Conservation (phyloP, 2,329 filamentous ascomycete species). For the Fusarium chuoi region DNA sequence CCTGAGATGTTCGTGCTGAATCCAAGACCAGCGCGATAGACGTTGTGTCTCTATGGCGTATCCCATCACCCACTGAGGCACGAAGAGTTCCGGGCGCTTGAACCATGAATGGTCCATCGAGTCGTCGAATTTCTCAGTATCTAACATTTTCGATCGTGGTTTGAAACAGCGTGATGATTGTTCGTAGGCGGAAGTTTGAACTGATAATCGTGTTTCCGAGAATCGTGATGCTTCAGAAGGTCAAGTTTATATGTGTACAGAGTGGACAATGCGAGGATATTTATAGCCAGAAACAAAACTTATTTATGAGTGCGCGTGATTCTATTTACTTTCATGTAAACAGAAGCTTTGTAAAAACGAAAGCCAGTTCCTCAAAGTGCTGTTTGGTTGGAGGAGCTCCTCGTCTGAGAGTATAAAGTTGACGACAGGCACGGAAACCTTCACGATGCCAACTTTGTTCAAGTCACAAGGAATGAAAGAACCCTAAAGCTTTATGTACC, state of each 20-base stretch:
- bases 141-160: neutral
- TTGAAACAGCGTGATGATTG: neutral
- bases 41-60: neutral
- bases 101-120: neutral
- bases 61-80: neutral
- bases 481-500: neutral
- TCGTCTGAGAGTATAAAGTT: neutral
- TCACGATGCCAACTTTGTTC: neutral
- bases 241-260: neutral
- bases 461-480: rapidly evolving
- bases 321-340: neutral
- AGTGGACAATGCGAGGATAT: neutral
- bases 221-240: neutral
- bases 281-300: neutral
- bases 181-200: neutral
- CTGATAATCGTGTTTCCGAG: neutral
- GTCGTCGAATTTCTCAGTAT: too few species aligned
- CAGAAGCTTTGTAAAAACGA: neutral
- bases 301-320: neutral
- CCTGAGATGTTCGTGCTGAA: neutral
- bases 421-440: neutral
- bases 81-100: neutral
- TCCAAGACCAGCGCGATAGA: too few species aligned
- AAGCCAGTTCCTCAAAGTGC: neutral
- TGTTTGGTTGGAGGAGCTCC: neutral